Conservation (phyloP, 192 early-diverging fungal species). For the Coemansia sp. region DNA sequence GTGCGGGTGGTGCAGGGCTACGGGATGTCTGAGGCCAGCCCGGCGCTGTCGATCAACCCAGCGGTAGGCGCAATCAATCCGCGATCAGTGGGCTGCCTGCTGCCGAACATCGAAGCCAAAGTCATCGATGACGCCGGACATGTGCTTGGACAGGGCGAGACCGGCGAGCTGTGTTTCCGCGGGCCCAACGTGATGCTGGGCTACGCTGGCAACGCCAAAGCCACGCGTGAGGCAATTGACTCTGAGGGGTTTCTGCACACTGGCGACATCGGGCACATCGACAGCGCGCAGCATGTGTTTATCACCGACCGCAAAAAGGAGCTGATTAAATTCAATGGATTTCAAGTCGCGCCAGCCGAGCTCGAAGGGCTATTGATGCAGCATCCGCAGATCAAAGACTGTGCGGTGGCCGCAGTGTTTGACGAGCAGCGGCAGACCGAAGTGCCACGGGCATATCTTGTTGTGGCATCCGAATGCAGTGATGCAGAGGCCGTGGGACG, state of each 20-base stretch:
- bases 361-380: constrained; percentile 71
- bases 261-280: constrained; percentile 72
- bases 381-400: constrained; percentile 66
- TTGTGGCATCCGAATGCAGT: constrained; percentile 30
- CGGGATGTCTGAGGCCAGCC: constrained; percentile 58
- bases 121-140: constrained; percentile 62
- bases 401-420: constrained; percentile 65
- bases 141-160: constrained; percentile 33
- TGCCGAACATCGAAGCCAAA: constrained; percentile 69
- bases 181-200: constrained; percentile 86
- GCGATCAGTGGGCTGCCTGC: constrained; percentile 61
- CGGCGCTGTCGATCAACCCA: not conserved
- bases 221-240: constrained; percentile 62
- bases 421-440: constrained; percentile 62
- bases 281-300: constrained; percentile 58
- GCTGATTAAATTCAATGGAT: constrained; percentile 89
- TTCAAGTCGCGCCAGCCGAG: constrained; percentile 81
- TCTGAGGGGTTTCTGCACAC: constrained; percentile 79
- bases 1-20: constrained; percentile 56
- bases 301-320: constrained; percentile 81
- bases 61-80: not conserved
- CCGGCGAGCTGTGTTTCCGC: constrained; percentile 81
- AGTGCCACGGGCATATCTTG: constrained; percentile 4
- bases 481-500: not conserved
- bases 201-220: constrained; percentile 74